Percentiles rank a stretch among this genome's conserved stretches.
Evolutionary conservation across 805 yeast species (phyloP).

Genomic region (Komagataella pseudopastoris): DNA sequence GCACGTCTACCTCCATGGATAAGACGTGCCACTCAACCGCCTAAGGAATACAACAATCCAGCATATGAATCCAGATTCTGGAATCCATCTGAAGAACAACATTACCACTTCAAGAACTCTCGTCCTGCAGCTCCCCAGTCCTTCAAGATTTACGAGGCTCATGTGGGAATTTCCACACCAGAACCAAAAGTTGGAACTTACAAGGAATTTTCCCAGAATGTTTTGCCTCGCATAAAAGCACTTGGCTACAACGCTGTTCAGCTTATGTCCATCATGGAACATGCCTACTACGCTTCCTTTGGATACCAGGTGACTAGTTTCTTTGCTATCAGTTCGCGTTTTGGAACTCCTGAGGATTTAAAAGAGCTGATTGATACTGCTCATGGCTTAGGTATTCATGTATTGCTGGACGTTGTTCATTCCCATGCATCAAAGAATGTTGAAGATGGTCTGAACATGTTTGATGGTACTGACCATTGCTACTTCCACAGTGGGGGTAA

Average conservation of each 20-base stretch:
- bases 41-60: conserved; percentile 29
- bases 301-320: conserved; percentile 96
- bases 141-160: conserved; percentile 85
- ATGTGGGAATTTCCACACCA: conserved; percentile 86
- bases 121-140: conserved; percentile 48
- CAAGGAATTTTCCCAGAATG: conserved; percentile 66
- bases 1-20: conserved; percentile 89
- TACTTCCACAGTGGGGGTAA: conserved; percentile 81
- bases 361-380: conserved; percentile 87
- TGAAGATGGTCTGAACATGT: conserved; percentile 82
- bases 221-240: conserved; percentile 73
- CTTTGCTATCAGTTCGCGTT: conserved; percentile 82
- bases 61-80: conserved; percentile 83
- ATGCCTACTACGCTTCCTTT: conserved; percentile 94
- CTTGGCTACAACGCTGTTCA: conserved; percentile 90
- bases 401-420: conserved; percentile 84
- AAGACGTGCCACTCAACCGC: conserved; percentile 66
- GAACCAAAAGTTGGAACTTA: conserved; percentile 79
- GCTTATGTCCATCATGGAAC: conserved; percentile 97
- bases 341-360: conserved; percentile 90
- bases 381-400: conserved; percentile 77
- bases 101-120: conserved; percentile 45
- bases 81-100: conserved; percentile 48
- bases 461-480: conserved; percentile 92
- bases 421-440: conserved; percentile 94